Conservation (phyloP, 768 basidiomycete species). For the Mycena latifolia region DNA sequence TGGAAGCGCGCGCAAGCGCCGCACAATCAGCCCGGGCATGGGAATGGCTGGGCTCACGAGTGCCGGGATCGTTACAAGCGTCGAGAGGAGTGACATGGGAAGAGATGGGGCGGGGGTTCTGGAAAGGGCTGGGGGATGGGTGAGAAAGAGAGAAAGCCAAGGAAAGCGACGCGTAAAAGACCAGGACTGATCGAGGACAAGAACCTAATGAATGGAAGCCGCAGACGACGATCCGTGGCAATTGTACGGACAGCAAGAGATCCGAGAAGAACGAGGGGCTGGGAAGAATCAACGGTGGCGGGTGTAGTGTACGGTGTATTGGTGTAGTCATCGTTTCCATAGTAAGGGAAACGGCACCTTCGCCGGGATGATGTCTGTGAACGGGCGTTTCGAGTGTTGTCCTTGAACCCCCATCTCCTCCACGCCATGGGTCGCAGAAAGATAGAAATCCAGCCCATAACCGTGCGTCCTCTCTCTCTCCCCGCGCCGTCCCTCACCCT, state of each 20-base stretch:
- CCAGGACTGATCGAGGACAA: constrained; percentile 15
- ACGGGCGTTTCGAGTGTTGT: constrained; percentile 33
- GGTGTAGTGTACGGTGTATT: constrained; percentile 19
- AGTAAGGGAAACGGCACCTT: constrained; percentile 24
- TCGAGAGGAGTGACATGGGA: constrained; percentile 30
- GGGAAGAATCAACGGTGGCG: constrained; percentile 25
- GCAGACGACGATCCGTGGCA: constrained; percentile 15
- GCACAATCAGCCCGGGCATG: constrained; percentile 34
- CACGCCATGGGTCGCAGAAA: constrained; percentile 73
- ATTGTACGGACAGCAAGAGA: constrained; percentile 20
- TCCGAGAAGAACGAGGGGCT: constrained; percentile 28
- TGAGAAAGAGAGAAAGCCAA: too few relatives aligned
- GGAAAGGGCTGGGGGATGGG: constrained; percentile 5
- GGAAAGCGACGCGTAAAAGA: background rate
- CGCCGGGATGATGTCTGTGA: constrained; percentile 37
- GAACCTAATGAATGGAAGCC: constrained; percentile 18
- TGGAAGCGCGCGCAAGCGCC: constrained; percentile 17
- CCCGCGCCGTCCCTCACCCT: background rate
- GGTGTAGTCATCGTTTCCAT: constrained; percentile 35
- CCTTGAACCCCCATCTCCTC: constrained; percentile 33
- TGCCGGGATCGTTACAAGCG: constrained; percentile 13
- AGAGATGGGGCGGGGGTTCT: constrained; percentile 3
- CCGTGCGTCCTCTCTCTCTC: constrained; percentile 55
- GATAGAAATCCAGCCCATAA: constrained; percentile 83
- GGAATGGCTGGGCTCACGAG: constrained; percentile 9